A percentile compares a stretch with the other conserved stretches of the same genome.
Conservation (phyloP, 2,329 filamentous ascomycete species). For the Colletotrichum abscissum region DNA sequence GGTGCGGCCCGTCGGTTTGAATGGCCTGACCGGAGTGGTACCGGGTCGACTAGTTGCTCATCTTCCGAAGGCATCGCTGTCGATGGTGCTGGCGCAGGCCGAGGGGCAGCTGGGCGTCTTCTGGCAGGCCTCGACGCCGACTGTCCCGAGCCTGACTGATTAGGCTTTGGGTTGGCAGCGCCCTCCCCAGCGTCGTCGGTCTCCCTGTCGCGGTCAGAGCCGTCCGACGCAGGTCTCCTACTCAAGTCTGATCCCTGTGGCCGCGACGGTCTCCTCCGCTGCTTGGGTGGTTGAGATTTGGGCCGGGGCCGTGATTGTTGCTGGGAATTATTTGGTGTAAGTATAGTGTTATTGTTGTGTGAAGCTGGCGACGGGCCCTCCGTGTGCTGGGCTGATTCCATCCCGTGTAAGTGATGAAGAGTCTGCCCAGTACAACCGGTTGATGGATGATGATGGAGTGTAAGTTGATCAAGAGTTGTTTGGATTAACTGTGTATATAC, state of each 20-base stretch:
- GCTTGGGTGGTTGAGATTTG: conserved; percentile 13
- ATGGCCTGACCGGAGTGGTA: conserved; percentile 16
- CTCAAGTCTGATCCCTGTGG: conserved; percentile 2
- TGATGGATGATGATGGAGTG: conserved; percentile 8
- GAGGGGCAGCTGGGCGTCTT: neutral
- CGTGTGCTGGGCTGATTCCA: conserved; percentile 33
- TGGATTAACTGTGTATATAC: neutral
- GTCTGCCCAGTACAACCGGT: neutral
- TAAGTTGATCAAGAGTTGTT: neutral
- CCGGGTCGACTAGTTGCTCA: conserved; percentile 22
- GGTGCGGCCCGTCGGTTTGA: conserved; percentile 15
- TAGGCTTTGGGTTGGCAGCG: neutral
- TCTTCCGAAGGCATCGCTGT: conserved; percentile 20
- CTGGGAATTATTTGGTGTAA: conserved; percentile 3
- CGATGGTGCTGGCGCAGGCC: conserved; percentile 4
- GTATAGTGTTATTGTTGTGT: neutral
- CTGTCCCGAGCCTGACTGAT: neutral
- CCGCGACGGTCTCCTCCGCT: conserved; percentile 14
- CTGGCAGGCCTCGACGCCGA: conserved; percentile 2
- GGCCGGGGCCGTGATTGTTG: neutral
- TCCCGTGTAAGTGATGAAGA: conserved; percentile 9
- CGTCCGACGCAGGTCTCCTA: neutral
- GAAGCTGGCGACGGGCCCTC: conserved; percentile 22
- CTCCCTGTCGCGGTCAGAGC: conserved; percentile 11
- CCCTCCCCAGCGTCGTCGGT: conserved; percentile 18